Conservation (phyloP, 1,284 basidiomycete genomes). For the Cryptococcus hybrid region DNA sequence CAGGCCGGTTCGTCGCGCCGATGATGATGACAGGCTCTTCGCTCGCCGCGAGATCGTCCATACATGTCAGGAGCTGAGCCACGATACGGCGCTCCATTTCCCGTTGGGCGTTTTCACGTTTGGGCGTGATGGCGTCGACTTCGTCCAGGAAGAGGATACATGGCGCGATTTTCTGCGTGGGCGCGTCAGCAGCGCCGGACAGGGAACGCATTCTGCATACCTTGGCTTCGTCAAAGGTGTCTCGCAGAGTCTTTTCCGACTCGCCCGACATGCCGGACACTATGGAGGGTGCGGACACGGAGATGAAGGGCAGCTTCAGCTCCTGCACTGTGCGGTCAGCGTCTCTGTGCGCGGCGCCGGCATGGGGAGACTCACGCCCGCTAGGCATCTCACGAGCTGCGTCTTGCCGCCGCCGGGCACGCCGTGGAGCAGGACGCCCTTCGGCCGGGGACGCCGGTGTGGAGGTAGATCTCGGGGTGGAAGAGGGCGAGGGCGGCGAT, state of each 20-base stretch:
- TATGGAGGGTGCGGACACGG: slow-evolving; percentile 87
- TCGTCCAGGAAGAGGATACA: slow-evolving; percentile 94
- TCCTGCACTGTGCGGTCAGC: slow-evolving; percentile 57
- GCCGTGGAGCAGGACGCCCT: slow-evolving; percentile 92
- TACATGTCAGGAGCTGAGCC: slow-evolving; percentile 94
- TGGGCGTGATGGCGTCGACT: slow-evolving; percentile 97
- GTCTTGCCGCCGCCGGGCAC: slow-evolving; percentile 98
- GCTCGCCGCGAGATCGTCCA: slow-evolving; percentile 62
- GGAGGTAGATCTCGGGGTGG: slow-evolving; percentile 92
- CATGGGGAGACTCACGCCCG: slow-evolving; percentile 63
- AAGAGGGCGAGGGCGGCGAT: slow-evolving; percentile 91
- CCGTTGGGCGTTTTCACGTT: slow-evolving; percentile 92
- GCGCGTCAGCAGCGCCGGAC: background rate
- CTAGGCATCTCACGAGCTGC: slow-evolving; percentile 84
- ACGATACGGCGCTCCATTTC: slow-evolving; percentile 99
- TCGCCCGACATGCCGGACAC: slow-evolving; percentile 98
- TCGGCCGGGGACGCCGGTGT: slow-evolving; percentile 87
- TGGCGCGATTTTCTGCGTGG: slow-evolving; percentile 74
- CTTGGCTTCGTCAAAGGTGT: slow-evolving; percentile 95
- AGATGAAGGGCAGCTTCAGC: slow-evolving; percentile 87
- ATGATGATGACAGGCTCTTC: slow-evolving; percentile 84
- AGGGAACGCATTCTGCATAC: slow-evolving; percentile 50
- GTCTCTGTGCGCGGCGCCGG: background rate
- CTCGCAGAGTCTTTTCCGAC: slow-evolving; percentile 90
- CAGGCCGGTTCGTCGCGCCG: slow-evolving; percentile 93